Evolutionary conservation across 495 filamentous ascomycete species (phyloP).

Genomic region (Aspergillus wentii): DNA sequence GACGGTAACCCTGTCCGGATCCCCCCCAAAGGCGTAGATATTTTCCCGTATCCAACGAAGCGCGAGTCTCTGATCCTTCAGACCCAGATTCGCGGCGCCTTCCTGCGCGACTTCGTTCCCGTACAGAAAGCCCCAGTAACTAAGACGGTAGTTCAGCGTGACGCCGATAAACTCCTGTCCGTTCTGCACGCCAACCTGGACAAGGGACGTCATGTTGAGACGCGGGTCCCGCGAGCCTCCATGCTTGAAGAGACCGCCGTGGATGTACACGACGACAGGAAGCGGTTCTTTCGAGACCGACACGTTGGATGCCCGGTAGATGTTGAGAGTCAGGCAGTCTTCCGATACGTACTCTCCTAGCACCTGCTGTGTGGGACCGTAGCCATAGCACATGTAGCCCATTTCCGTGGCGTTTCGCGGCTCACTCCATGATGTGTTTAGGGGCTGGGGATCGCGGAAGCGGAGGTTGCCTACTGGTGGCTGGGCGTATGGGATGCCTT

Average conservation of each 20-base stretch:
- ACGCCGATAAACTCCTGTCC: conserved; percentile 46
- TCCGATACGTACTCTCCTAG: conserved; percentile 19
- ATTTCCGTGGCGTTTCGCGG: conserved; percentile 28
- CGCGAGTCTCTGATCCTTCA: conserved; percentile 56
- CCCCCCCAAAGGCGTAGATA: conserved; percentile 50
- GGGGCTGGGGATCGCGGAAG: conserved; percentile 10
- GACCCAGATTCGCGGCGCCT: conserved; percentile 52
- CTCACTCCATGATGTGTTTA: conserved; percentile 17
- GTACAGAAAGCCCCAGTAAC: conserved; percentile 49
- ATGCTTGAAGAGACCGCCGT: conserved; percentile 52
- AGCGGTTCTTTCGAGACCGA: conserved; percentile 22
- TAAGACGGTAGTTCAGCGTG: conserved; percentile 56
- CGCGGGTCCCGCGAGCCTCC: conserved; percentile 44
- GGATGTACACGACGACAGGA: conserved; percentile 54
- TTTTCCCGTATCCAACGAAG: conserved; percentile 59
- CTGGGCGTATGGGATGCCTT: conserved; percentile 45
- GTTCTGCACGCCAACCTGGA: not conserved
- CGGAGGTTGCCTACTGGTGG: conserved; percentile 24
- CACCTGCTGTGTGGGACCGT: conserved; percentile 17
- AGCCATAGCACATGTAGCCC: conserved; percentile 33
- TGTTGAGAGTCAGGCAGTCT: conserved; percentile 45
- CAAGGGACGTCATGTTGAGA: conserved; percentile 41
- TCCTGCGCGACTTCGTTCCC: conserved; percentile 23
- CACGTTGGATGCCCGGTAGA: conserved; percentile 31
- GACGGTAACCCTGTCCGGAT: conserved; percentile 59